Percentiles rank a stretch among this genome's conserved stretches.
Evolutionary conservation across 2,329 filamentous ascomycete species (phyloP).

Genomic region (Microcera coccophila): DNA sequence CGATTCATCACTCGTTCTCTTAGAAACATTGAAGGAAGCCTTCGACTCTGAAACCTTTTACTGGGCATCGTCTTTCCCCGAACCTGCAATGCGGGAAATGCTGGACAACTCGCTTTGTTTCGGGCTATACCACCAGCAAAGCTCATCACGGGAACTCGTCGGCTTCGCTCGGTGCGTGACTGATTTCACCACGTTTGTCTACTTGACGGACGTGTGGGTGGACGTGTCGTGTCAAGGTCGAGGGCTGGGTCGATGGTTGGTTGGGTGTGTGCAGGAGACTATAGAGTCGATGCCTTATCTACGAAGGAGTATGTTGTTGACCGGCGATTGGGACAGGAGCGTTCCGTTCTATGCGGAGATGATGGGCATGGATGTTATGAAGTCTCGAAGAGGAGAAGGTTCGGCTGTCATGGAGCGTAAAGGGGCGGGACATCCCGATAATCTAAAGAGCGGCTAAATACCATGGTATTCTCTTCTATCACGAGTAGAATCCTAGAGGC

Average conservation of each 20-base stretch:
- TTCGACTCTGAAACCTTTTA: slow-evolving; percentile 50
- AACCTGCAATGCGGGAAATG: slow-evolving; percentile 40
- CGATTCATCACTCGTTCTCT: slow-evolving; percentile 46
- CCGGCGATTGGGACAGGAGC: slow-evolving; percentile 31
- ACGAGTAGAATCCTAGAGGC: too few species aligned
- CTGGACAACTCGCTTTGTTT: slow-evolving; percentile 54
- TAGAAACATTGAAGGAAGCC: slow-evolving; percentile 45
- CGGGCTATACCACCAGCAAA: slow-evolving; percentile 43
- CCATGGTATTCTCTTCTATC: too few species aligned
- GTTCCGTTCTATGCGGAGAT: slow-evolving; percentile 34
- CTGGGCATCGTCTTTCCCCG: slow-evolving; percentile 50
- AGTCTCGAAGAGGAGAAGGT: slow-evolving; percentile 17
- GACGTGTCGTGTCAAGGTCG: slow-evolving; percentile 49
- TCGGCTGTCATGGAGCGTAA: slow-evolving; percentile 27
- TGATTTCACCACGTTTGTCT: slow-evolving; percentile 61
- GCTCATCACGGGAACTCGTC: slow-evolving; percentile 17
- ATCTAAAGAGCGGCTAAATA: too few species aligned
- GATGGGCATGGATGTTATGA: slow-evolving; percentile 30
- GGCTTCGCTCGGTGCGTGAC: slow-evolving; percentile 52
- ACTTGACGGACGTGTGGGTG: slow-evolving; percentile 61
- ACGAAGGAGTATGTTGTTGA: slow-evolving; percentile 50
- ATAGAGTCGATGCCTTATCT: slow-evolving; percentile 51
- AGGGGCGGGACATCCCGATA: slow-evolving; percentile 20
- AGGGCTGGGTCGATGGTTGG: slow-evolving; percentile 59
- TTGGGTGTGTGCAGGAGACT: slow-evolving; percentile 53